Base-by-base conservation (phyloP, 2,329 filamentous ascomycete genomes). In the Clarireedia hainanense region DNA sequence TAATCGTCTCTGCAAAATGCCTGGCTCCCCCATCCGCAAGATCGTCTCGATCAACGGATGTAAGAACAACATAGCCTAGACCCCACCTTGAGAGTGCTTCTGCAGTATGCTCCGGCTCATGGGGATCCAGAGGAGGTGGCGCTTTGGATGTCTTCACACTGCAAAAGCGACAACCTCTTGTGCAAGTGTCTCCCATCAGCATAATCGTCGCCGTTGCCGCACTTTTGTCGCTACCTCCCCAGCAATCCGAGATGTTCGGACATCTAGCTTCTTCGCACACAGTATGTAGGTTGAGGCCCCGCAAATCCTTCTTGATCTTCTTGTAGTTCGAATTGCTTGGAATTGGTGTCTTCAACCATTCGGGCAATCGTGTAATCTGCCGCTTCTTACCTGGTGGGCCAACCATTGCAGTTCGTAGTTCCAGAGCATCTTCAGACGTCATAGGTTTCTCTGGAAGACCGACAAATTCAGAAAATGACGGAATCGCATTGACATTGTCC, bases 131-230 rank as follows among this genome's bases (percentile, higher is more conserved):
- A 10, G 94, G 89, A 43, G 85, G 74, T 12, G 90, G 85, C 1
- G 77, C 74, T 45, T 88, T 84, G 57, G 76, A 85, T 3, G 94
- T 99, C 79, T 97, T 97, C 52, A 99, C 94, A 62, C 86, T 90
- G 79, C 94, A 99, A 77, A 99, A 99, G 52, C 94, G 84, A 73
- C 94, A 99, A 17, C 92, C 94, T 58, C 94, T 82, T 17, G 94
- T 99, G 73, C 94, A 99, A 7, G 92, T 97, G 72, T 99, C 94
- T 61, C 94, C 94, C 91, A 97, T 97, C 48, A 99, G 76, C 94
- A 99, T 99, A 72, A 99, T 97, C 10, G 94, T 99, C 2, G 94
- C 94, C 34, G 94, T 99, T 4, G 94, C 94, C 26, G 90, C 86
- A 62, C 84, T 86, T 76, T 96, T 96, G 71, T 87, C 83, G 68